Base-by-base conservation (phyloP, 2,329 filamentous ascomycete species). In the Aureobasidium sp. region DNA sequence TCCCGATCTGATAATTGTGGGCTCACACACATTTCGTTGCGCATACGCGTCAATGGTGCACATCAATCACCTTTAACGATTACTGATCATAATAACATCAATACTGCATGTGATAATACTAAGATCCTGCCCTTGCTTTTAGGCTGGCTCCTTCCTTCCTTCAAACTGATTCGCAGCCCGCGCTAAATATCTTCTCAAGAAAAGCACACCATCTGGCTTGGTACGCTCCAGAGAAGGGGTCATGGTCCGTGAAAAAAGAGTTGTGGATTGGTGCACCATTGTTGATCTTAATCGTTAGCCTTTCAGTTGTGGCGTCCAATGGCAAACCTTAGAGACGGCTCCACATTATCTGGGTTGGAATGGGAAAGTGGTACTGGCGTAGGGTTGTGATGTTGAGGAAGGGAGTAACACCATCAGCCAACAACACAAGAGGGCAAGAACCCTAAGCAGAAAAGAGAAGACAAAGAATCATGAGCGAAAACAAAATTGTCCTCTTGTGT, bases 241-340 rank as follows among this genome's bases (percentile, higher is more conserved):
- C 15, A 25, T 29, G 45, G 45, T 25, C 37, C 51, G 51, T 55
- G 36, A 25, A n/a, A 39, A 52, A 15, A 42, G 17, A 29, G 36
- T 55, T 25, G 36, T 12, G 15, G 25, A 36, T 20, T 55, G 25
- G 22, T 25, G 37, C 37, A 55, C 9, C 49, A 29, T 25, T 36
- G 53, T 31, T 57, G 53, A 57, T 57, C 53, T 17, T 45, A 34
- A 45, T 57, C 42, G 53, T 20, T 34, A 44, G 22, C 5, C 14
- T 45, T 29, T 25, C 25, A 15, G 3, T 42, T 58, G 55, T 48
- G 41, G 53, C 53, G 53, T 45, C 17, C 53, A 57, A 57, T 57
- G 27, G 53, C 31, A 17, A n/a, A 25, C 39, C 27, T 39, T 53
- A 56, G 27, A 12, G 20, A 20, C 53, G 53, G 37, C 42, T 58